Base-by-base conservation (phyloP, 208 protist genomes). In the Novymonas esmeraldas region DNA sequence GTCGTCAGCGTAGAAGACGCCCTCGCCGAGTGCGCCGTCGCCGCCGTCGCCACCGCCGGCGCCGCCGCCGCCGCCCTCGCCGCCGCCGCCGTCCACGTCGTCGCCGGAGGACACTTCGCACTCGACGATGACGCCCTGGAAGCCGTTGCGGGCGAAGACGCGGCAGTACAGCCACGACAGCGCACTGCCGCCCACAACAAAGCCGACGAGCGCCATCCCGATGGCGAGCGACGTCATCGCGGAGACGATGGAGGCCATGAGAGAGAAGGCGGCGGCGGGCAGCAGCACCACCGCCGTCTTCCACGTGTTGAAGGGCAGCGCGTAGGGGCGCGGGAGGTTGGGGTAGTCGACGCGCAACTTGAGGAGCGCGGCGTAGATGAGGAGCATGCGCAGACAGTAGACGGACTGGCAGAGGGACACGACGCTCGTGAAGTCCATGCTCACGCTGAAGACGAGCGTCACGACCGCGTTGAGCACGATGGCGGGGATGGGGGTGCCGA, bases 121-220 rank as follows among this genome's bases (percentile, higher is more conserved):
- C 48, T 87, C 64, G 56, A 94, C 88, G 65, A 94, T 94, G 24
- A 90, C 84, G 29, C 88, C 88, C 46, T 94, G 88, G 48, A 94
- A 94, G 46, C 88, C 88, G 64, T 90, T 84, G 48, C 54, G 73
- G 22, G 81, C 88, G 48, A 90, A 78, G 44, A 85, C 69, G 54
- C 78, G 81, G 71, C 88, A 94, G 74, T 94, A 94, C 45, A 91
- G 22, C 66, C 80, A 94, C 28, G 88, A 91, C 6, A 89, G 36
- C 13, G 38, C 64, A 34, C 50, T 70, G 6, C 84, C 88, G n/a
- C 66, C 73, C 20, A 90, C 72, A 2, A 94, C 54, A 64, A 87
- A 94, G 39, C 72, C 33, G 14, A 85, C 68, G 14, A 89, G 64
- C 16, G 88, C 75, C 13, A 94, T 72, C 22, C 79, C 77, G 38